A percentile compares a stretch with the other conserved stretches of the same genome.
These are phyloP conservation scores for Urostyla sp. DNA, from an alignment of 73 alveolate species.

Conservation along the genomic window DNA sequence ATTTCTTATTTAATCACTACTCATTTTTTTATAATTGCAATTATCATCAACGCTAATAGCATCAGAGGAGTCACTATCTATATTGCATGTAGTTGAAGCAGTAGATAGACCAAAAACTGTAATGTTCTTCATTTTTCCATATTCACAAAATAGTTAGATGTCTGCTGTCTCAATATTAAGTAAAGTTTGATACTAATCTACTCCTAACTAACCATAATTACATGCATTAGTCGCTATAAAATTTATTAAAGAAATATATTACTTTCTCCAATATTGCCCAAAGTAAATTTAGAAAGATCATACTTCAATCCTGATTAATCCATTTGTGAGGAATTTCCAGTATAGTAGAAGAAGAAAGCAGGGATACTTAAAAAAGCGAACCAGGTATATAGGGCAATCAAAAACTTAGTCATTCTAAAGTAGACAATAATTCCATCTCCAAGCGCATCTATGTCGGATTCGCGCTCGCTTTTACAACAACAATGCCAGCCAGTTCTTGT, in stretches of 20 bases:
- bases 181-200: too few relatives aligned
- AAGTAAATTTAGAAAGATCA: slow-evolving; percentile 17
- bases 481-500: slow-evolving; percentile 66
- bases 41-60: too few relatives aligned
- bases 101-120: too few relatives aligned
- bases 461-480: slow-evolving; percentile 34
- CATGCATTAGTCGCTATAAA: slow-evolving; percentile 41
- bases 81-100: too few relatives aligned
- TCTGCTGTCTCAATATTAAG: too few relatives aligned
- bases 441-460: slow-evolving; percentile 32
- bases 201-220: slow-evolving; percentile 18
- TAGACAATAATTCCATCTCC: slow-evolving; percentile 59
- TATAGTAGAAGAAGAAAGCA: slow-evolving; percentile 25
- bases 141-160: too few relatives aligned
- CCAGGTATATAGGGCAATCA: not conserved
- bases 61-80: too few relatives aligned
- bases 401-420: slow-evolving; percentile 54
- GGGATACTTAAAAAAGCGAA: slow-evolving; percentile 27
- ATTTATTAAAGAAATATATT: not conserved
- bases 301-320: not conserved
- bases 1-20: not conserved
- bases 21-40: not conserved
- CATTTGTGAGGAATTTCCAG: slow-evolving; percentile 7
- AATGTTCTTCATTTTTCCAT: too few relatives aligned
- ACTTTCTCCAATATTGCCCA: slow-evolving; percentile 49